These are phyloP conservation scores for Yamadazyma dendronema DNA, from an alignment of 1,139 yeast genomes.

Conservation along the genomic window DNA sequence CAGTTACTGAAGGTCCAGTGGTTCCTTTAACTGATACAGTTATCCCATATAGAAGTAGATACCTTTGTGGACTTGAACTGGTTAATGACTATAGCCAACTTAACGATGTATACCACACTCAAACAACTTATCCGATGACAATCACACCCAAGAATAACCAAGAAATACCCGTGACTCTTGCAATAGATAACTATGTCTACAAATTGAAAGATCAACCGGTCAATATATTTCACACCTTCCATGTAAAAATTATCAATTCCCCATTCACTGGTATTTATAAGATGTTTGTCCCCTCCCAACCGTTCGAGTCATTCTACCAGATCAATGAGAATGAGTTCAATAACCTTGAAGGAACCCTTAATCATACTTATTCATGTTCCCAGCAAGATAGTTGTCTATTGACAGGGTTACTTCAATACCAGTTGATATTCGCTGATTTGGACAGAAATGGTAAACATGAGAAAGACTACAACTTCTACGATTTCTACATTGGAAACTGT, in stretches of 20 bases:
- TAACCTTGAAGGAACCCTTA: constrained; percentile 5
- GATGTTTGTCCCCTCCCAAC: constrained; percentile 7
- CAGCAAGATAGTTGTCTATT: constrained; percentile 9
- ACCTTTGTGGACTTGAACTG: constrained; percentile 6
- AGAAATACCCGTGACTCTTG: constrained; percentile 7
- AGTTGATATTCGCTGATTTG: constrained; percentile 6
- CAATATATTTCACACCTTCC: constrained; percentile 7
- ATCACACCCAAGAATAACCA: constrained; percentile 3
- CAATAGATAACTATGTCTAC: constrained; percentile 7
- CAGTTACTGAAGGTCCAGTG: background rate
- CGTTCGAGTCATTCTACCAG: constrained; percentile 6
- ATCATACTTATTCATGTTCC: constrained; percentile 9
- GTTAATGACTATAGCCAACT: constrained; percentile 2
- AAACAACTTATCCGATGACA: constrained; percentile 7
- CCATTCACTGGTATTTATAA: constrained; percentile 8
- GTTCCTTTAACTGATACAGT: constrained; percentile 1
- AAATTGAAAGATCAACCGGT: constrained; percentile 3
- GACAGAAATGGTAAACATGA: constrained; percentile 7
- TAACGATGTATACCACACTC: constrained; percentile 8
- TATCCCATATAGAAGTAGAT: constrained; percentile 5
- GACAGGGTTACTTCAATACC: constrained; percentile 8
- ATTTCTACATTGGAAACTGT: constrained; percentile 9
- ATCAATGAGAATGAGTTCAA: constrained; percentile 5
- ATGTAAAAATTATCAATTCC: constrained; percentile 5
- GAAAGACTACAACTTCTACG: constrained; percentile 8